phyloP scores from a whole-genome alignment of 305 asterid species.

The Petunia hybrid region DNA sequence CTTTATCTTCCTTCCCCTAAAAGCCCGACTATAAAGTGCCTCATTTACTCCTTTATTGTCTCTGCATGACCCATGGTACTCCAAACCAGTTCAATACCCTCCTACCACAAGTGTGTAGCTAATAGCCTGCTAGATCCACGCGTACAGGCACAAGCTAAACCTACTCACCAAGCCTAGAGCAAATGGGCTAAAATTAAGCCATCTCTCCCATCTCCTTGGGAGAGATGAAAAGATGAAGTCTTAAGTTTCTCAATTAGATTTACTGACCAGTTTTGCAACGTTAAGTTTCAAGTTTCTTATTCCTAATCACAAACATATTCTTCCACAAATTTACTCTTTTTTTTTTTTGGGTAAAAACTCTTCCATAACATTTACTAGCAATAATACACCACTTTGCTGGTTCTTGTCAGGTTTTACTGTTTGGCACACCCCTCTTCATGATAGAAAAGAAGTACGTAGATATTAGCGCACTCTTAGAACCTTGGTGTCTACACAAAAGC shows the following conservation, averaged over 20 bases:
- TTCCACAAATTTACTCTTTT: not conserved
- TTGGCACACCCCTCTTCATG: not conserved
- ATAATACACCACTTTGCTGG: not conserved
- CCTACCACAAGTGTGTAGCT: too few relatives aligned
- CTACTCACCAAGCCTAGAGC: not conserved
- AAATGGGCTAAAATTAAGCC: not conserved
- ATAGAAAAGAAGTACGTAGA: not conserved
- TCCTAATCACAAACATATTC: not conserved
- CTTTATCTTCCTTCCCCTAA: too few relatives aligned
- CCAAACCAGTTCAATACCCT: too few relatives aligned
- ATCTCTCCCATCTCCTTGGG: too few relatives aligned
- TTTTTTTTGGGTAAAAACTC: not conserved
- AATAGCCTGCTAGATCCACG: too few relatives aligned
- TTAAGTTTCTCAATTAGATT: not conserved
- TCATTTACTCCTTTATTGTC: too few relatives aligned
- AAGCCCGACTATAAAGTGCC: too few relatives aligned
- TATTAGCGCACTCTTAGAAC: not conserved
- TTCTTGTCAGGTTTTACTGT: not conserved
- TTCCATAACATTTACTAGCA: not conserved
- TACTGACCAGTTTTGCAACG: not conserved
- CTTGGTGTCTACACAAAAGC: not conserved
- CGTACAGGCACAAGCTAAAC: not conserved
- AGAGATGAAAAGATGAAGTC: not conserved
- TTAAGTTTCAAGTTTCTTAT: not conserved
- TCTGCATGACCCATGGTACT: too few relatives aligned